These are phyloP conservation scores for Phycomyces blakesleeanus DNA, from an alignment of 192 early-diverging fungal species.

Conservation along the genomic window DNA sequence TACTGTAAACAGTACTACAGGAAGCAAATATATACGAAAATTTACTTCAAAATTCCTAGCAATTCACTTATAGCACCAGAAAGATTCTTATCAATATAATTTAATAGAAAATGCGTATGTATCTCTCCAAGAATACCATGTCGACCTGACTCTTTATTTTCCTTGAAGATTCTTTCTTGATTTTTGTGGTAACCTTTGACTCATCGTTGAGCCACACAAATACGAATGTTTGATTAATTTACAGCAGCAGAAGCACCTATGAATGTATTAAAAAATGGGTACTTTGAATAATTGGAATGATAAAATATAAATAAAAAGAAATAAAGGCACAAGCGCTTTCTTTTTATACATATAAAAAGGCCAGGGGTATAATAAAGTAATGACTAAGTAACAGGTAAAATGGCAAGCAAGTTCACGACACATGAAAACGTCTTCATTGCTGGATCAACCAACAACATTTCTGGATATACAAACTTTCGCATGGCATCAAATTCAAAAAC, in stretches of 20 bases:
- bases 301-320: too few species aligned
- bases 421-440: too few species aligned
- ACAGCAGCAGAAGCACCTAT: not conserved
- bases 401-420: too few species aligned
- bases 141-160: not conserved
- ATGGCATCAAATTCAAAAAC: too few species aligned
- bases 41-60: not conserved
- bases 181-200: not conserved
- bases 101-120: not conserved
- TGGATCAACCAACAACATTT: too few species aligned
- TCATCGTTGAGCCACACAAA: not conserved
- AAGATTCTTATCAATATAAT: not conserved
- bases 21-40: not conserved
- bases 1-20: not conserved
- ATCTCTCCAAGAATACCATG: not conserved
- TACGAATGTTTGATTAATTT: not conserved
- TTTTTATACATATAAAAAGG: too few species aligned
- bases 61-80: not conserved
- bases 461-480: too few species aligned
- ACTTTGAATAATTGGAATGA: too few species aligned
- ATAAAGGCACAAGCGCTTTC: too few species aligned
- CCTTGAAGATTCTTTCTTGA: not conserved
- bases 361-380: too few species aligned
- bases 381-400: too few species aligned
- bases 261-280: too few species aligned